A percentile compares a stretch with the other conserved stretches of the same genome.
phyloP scores from a whole-genome alignment of 202 grass and related monocot species.

The Brachypodium distachyon region DNA sequence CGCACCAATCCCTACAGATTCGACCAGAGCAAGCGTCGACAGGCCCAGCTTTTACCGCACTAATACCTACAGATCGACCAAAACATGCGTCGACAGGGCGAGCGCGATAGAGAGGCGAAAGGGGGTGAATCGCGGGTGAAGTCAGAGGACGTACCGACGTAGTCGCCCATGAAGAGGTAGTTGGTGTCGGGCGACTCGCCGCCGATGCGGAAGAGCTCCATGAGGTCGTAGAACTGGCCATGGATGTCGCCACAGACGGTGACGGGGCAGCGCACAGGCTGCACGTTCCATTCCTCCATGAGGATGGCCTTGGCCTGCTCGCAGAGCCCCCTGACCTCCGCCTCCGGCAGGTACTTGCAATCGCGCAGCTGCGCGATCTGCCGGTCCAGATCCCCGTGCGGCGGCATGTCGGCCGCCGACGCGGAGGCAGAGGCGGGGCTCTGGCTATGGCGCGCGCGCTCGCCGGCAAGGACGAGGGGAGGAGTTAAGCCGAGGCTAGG shows the following conservation, averaged over 20 bases:
- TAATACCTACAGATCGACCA: not conserved
- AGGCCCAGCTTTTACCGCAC: not conserved
- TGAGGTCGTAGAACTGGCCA: slow-evolving; percentile 93
- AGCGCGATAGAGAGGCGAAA: not conserved
- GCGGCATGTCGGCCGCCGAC: slow-evolving; percentile 42
- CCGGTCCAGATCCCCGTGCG: slow-evolving; percentile 86
- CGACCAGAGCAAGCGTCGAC: not conserved
- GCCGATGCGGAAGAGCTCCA: slow-evolving; percentile 92
- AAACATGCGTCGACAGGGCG: not conserved
- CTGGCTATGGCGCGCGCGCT: not conserved
- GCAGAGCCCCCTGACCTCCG: slow-evolving; percentile 70
- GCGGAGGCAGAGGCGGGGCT: not conserved
- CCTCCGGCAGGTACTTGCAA: slow-evolving; percentile 63
- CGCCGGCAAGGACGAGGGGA: slow-evolving; percentile 5
- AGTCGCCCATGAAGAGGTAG: slow-evolving; percentile 97
- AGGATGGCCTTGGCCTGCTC: slow-evolving; percentile 93
- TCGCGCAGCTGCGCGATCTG: slow-evolving; percentile 92
- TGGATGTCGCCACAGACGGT: slow-evolving; percentile 93
- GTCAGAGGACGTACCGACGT: slow-evolving; percentile 50
- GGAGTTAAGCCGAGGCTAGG: slow-evolving; percentile 20
- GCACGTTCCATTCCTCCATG: slow-evolving; percentile 96
- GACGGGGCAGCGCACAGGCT: slow-evolving; percentile 88
- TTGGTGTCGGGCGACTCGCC: slow-evolving; percentile 86
- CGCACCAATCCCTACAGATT: not conserved
- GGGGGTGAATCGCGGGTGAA: not conserved